phyloP scores from a whole-genome alignment of 1,284 basidiomycete genomes.

The Sporisorium reilianum region DNA sequence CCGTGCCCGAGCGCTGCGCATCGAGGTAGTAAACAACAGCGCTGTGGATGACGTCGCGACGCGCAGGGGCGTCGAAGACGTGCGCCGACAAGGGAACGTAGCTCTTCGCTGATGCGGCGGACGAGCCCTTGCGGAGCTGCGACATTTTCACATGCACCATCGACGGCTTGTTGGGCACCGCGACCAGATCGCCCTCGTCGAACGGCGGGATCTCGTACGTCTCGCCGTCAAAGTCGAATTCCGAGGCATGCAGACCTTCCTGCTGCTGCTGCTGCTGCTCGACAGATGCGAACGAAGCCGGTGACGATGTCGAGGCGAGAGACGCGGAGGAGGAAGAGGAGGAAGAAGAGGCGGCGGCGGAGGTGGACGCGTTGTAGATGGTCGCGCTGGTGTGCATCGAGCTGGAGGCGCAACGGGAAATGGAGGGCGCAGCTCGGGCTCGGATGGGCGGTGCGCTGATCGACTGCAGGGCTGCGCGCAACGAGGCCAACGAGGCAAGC shows the following conservation, averaged over 20 bases:
- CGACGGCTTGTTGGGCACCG: constrained; percentile 41
- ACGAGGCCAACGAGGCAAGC: constrained; percentile 30
- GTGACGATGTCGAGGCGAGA: constrained; percentile 16
- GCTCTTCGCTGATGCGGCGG: constrained; percentile 2
- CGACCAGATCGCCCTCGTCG: constrained; percentile 44
- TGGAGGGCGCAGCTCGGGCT: constrained; percentile 18
- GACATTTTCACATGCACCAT: constrained; percentile 56
- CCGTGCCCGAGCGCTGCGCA: constrained; percentile 87
- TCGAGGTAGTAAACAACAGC: constrained; percentile 92
- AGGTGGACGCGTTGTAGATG: constrained; percentile 12
- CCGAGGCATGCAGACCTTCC: constrained; percentile 21
- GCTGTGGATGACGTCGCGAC: constrained; percentile 91
- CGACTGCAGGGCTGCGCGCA: constrained; percentile 33
- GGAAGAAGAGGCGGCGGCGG: constrained; percentile 7
- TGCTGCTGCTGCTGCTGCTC: constrained; percentile 3
- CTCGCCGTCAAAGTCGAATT: constrained; percentile 46
- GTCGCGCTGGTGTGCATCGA: constrained; percentile 33
- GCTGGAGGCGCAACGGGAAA: constrained; percentile 16
- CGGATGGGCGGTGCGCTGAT: constrained; percentile 29
- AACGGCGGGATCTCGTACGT: constrained; percentile 28
- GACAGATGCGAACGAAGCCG: neutral
- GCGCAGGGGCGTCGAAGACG: constrained; percentile 84
- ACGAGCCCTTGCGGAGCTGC: constrained; percentile 25
- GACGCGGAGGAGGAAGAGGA: constrained; percentile 11
- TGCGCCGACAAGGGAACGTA: constrained; percentile 80